Conservation (phyloP, 768 basidiomycete genomes). For the Tricholoma sp. region DNA sequence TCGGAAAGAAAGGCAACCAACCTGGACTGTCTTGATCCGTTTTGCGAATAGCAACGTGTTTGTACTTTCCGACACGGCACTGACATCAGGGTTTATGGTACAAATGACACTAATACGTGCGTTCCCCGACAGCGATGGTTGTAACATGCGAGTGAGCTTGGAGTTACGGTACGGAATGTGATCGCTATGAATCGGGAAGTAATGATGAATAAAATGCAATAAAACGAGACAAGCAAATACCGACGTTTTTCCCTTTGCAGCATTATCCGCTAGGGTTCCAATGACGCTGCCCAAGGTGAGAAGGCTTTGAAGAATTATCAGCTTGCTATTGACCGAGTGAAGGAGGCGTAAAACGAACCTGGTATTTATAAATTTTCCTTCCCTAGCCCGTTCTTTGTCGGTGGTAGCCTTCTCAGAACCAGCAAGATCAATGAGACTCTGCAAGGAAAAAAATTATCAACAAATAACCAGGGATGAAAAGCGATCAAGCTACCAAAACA, state of each 20-base stretch:
- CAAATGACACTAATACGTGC: slow-evolving; percentile 95
- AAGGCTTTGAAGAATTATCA: slow-evolving; percentile 43
- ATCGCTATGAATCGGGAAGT: slow-evolving; percentile 40
- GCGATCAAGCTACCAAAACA: slow-evolving; percentile 47
- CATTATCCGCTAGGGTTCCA: slow-evolving; percentile 85
- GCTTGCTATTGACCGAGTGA: background rate
- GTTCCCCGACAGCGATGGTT: slow-evolving; percentile 92
- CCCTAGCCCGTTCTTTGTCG: slow-evolving; percentile 91
- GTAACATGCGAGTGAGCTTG: slow-evolving; percentile 90
- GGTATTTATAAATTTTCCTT: slow-evolving; percentile 96
- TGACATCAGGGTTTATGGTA: slow-evolving; percentile 83
- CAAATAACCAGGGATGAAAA: slow-evolving; percentile 1
- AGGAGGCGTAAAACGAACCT: slow-evolving; percentile 36
- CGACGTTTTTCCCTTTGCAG: slow-evolving; percentile 68
- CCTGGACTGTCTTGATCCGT: slow-evolving; percentile 85
- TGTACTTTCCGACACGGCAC: slow-evolving; percentile 77
- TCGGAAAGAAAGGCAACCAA: slow-evolving; percentile 22
- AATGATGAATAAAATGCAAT: background rate
- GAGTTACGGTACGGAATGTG: slow-evolving; percentile 95
- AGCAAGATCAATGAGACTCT: slow-evolving; percentile 94
- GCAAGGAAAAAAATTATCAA: background rate
- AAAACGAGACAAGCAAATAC: slow-evolving; percentile 7
- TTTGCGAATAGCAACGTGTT: slow-evolving; percentile 91
- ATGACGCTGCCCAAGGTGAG: slow-evolving; percentile 93
- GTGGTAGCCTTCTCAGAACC: slow-evolving; percentile 96